Percentiles rank a stretch among this genome's conserved stretches.
phyloP scores from a whole-genome alignment of 2,329 filamentous ascomycete species.

The Fusarium secorum region DNA sequence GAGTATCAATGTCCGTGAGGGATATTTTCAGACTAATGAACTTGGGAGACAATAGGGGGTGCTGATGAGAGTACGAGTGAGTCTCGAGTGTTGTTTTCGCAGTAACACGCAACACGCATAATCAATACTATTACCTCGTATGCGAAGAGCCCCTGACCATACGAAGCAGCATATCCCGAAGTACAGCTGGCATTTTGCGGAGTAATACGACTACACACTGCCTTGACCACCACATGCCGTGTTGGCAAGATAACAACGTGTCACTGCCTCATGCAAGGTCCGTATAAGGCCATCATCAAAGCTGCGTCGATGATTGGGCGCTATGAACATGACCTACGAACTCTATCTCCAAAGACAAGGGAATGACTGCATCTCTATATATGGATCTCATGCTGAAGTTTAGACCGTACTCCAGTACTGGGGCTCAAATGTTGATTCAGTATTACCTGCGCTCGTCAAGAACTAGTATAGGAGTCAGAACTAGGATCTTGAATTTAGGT shows the following conservation, averaged over 20 bases:
- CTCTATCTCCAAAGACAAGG: neutral
- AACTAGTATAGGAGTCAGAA: neutral
- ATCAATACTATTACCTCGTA: neutral
- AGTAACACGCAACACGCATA: neutral
- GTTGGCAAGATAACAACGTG: neutral
- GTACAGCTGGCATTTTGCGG: neutral
- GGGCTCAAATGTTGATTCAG: neutral
- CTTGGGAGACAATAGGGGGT: neutral
- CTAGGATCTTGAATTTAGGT: too few species aligned
- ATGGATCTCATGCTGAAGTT: neutral
- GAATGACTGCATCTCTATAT: neutral
- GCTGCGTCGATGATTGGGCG: neutral
- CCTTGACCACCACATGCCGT: neutral
- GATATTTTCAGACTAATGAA: too few species aligned
- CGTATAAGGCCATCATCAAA: neutral
- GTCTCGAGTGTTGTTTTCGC: neutral
- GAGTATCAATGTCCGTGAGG: neutral
- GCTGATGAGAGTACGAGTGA: too few species aligned
- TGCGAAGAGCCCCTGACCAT: neutral
- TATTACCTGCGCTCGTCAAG: neutral
- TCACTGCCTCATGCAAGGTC: neutral
- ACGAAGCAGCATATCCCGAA: neutral
- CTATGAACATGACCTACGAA: neutral
- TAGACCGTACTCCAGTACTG: neutral
- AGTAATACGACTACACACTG: neutral